These are phyloP conservation scores for Dysphania ambrosioides DNA, from an alignment of 148 eudicot genomes.

Conservation along the genomic window DNA sequence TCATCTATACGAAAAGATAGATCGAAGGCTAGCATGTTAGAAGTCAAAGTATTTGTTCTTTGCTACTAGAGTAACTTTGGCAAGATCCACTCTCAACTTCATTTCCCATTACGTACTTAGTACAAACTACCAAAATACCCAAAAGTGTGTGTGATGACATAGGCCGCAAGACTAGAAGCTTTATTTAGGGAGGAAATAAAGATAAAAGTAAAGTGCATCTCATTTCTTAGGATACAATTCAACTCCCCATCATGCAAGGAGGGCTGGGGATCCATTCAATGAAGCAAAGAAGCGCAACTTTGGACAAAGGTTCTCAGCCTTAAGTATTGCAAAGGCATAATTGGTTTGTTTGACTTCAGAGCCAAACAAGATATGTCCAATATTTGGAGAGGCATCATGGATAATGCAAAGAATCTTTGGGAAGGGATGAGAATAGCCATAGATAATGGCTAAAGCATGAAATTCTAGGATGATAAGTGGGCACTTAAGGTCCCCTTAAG, in stretches of 20 bases:
- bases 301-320: not conserved
- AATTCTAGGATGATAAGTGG: not conserved
- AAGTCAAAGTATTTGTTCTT: not conserved
- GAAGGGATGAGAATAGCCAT: not conserved
- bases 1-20: not conserved
- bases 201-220: not conserved
- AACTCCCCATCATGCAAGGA: not conserved
- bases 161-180: not conserved
- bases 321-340: not conserved
- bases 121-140: not conserved
- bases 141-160: not conserved
- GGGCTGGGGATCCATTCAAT: not conserved
- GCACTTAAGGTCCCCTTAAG: not conserved
- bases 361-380: not conserved
- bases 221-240: not conserved
- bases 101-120: not conserved
- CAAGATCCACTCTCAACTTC: not conserved
- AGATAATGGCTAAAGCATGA: not conserved
- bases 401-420: not conserved
- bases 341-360: not conserved
- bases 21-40: not conserved
- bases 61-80: not conserved
- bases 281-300: not conserved
- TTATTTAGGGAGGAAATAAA: conserved; percentile 4
- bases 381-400: not conserved